Base-by-base conservation (phyloP, 352 stramenopile genomes). In the Blastocystis sp. region DNA sequence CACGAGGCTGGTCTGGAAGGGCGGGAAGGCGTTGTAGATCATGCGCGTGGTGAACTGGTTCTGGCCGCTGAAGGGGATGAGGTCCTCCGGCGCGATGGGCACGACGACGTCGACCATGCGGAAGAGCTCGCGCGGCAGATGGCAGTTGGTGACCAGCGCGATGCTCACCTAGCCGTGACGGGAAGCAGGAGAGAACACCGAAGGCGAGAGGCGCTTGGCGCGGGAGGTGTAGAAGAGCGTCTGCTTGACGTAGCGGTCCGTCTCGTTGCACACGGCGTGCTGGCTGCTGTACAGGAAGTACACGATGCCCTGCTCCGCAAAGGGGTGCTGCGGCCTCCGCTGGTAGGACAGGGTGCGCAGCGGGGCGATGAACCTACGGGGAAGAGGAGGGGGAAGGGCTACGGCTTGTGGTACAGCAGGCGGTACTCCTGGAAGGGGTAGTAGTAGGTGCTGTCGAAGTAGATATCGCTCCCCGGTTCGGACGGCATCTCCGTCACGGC, bases 351-450 rank as follows among this genome's bases (percentile, higher is more conserved):
- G 64, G 3, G 7, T 17, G 42, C 64, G 64, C 9, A 74, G n/a
- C 4, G 64, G 64, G 19, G 43, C 14, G 28, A 74, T 74, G 42
- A 48, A 48, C 4, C 64, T 74, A 74, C 34, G 42, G 14, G 6
- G 42, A 57, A 14, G 28, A 74, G 64, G 34, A 45, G 64, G 19
- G 34, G 19, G 21, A 40, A 54, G 11, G 42, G 64, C 6, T 74
- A 74, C 64, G 64, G 64, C 40, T 74, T 74, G 6, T 4, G 4
- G 64, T 74, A 74, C 6, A 42, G 10, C 3, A 24, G 43, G 34
- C 14, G 17, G 42, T 74, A 74, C 6, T 74, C 24, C 19, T 74
- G 64, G 42, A 74, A 74, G 21, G 64, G 64, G 42, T 74, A 74
- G 42, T 74, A 74, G 42, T 74, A 74, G 21, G 43, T 24, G n/a